Conservation (phyloP, 257 asterid species). For the Nicotiana otophora region DNA sequence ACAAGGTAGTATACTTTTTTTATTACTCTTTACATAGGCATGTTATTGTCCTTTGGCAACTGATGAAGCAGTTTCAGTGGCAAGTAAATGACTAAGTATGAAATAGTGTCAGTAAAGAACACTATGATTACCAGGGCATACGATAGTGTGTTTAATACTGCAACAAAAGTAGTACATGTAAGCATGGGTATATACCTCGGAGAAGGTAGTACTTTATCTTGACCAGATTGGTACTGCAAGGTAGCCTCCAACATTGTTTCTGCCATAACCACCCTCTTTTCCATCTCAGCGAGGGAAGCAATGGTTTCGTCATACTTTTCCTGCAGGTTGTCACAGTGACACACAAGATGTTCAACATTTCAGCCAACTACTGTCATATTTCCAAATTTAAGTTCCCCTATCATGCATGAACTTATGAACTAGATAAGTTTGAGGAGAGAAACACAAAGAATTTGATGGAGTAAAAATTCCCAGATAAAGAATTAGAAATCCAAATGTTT, state of each 20-base stretch:
- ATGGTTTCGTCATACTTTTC: constrained; percentile 85
- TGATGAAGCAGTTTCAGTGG: background rate
- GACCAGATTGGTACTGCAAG: constrained; percentile 94
- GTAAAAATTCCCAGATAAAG: background rate
- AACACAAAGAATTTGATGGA: background rate
- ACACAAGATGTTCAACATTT: background rate
- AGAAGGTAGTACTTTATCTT: constrained; percentile 66
- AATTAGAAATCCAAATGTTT: background rate
- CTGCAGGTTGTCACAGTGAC: constrained; percentile 26
- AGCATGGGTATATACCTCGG: constrained; percentile 45
- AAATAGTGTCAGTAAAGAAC: background rate
- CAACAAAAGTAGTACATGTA: background rate
- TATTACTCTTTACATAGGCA: background rate
- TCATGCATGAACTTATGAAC: background rate
- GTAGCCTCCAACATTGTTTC: constrained; percentile 99
- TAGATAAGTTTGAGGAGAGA: background rate
- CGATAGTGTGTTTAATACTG: background rate
- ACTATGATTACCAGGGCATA: background rate
- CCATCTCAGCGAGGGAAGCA: constrained; percentile 73
- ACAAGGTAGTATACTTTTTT: background rate
- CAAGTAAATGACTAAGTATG: background rate
- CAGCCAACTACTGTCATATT: background rate
- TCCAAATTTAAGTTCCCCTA: background rate
- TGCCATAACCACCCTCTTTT: constrained; percentile 88
- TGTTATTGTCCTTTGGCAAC: background rate